These are phyloP conservation scores for Metschnikowia drakensbergensis DNA, from an alignment of 805 yeast genomes.

Conservation along the genomic window DNA sequence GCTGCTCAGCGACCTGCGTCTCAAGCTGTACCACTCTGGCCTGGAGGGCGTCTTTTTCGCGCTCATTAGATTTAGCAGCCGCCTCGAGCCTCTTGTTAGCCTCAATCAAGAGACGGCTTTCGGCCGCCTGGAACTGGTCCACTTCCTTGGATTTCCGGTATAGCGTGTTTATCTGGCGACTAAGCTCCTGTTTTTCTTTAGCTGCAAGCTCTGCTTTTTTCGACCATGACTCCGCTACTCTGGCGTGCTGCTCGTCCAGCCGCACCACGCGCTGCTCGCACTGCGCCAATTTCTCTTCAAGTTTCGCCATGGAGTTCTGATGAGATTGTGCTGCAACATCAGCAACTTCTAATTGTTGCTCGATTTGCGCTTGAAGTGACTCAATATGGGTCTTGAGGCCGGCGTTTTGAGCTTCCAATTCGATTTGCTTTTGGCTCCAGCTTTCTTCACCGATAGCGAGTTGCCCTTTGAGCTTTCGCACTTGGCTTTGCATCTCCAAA, in stretches of 20 bases:
- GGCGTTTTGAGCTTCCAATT: neutral
- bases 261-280: conserved; percentile 3
- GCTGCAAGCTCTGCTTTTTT: neutral
- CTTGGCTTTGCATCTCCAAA: neutral
- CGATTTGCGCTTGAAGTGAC: neutral
- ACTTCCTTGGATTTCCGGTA: conserved; percentile 6
- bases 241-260: neutral
- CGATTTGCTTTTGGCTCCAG: neutral
- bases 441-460: neutral
- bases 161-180: conserved; percentile 2
- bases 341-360: neutral
- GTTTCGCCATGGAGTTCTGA: neutral
- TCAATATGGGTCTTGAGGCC: neutral
- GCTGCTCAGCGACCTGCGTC: neutral
- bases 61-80: neutral
- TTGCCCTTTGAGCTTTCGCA: neutral
- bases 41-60: neutral
- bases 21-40: neutral
- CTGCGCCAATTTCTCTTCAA: neutral
- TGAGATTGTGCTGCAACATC: neutral
- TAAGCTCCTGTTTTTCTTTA: conserved; percentile 7
- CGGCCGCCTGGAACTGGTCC: conserved; percentile 9
- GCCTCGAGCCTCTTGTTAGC: conserved; percentile 2
- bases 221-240: neutral
- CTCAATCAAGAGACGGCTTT: conserved; percentile 3